Percentiles rank a stretch among this genome's conserved stretches.
Conservation (phyloP, 352 stramenopile species). For the Thraustochytrium sp. region DNA sequence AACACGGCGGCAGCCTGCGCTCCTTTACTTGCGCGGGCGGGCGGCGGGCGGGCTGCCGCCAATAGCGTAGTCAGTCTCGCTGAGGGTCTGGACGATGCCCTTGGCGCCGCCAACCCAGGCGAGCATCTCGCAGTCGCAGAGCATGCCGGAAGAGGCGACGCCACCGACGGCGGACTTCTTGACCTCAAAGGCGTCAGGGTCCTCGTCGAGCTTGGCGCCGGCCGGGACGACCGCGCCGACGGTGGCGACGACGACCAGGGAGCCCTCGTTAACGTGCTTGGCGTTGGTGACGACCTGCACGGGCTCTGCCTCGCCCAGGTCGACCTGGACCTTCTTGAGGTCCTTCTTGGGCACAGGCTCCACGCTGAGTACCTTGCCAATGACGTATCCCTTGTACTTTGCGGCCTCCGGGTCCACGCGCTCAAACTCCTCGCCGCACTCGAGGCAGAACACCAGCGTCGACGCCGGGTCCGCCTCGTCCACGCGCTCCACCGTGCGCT, state of each 20-base stretch:
- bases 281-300: slow-evolving; percentile 45
- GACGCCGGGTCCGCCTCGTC: background rate
- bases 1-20: no score
- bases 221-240: slow-evolving; percentile 46
- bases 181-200: slow-evolving; percentile 56
- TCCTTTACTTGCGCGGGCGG: slow-evolving; percentile 6
- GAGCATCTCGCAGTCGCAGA: slow-evolving; percentile 68
- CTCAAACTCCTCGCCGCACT: slow-evolving; percentile 40
- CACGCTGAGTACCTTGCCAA: background rate
- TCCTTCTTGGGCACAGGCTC: background rate
- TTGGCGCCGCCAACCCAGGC: slow-evolving; percentile 58
- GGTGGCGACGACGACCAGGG: slow-evolving; percentile 40
- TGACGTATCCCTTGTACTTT: background rate
- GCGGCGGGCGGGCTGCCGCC: background rate
- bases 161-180: slow-evolving; percentile 64
- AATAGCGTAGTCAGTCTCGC: slow-evolving; percentile 48
- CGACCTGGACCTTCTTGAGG: slow-evolving; percentile 36
- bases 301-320: background rate
- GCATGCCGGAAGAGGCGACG: slow-evolving; percentile 61
- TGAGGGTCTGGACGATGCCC: slow-evolving; percentile 61
- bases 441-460: slow-evolving; percentile 29
- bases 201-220: slow-evolving; percentile 50
- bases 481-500: slow-evolving; percentile 11
- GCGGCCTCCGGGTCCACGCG: background rate
- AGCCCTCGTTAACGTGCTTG: slow-evolving; percentile 45